Percentiles rank a stretch among this genome's conserved stretches.
These are phyloP conservation scores for Botryotinia convoluta DNA, from an alignment of 2,329 filamentous ascomycete genomes.

Conservation along the genomic window DNA sequence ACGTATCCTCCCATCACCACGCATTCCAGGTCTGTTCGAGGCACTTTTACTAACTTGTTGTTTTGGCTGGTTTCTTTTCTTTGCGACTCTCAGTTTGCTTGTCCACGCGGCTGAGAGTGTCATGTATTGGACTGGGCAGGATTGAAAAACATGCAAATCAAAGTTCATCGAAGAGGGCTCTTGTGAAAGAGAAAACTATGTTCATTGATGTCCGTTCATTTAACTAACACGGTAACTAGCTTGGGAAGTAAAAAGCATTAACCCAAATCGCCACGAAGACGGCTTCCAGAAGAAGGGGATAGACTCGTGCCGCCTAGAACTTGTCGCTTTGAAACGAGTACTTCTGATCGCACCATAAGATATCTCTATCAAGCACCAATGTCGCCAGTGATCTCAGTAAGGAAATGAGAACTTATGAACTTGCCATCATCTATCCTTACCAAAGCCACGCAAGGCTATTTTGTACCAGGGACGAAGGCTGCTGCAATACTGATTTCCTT, in stretches of 20 bases:
- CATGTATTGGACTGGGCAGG: neutral
- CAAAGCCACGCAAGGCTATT: neutral
- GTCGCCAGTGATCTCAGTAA: neutral
- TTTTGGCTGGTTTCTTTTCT: neutral
- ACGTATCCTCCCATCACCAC: neutral
- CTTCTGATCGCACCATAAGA: neutral
- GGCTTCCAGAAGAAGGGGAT: neutral
- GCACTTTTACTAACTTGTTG: neutral
- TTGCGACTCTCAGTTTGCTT: neutral
- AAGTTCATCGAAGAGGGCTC: neutral
- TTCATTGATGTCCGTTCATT: neutral
- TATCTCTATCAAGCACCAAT: neutral
- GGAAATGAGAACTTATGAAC: neutral
- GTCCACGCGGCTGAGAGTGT: neutral
- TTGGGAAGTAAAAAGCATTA: neutral
- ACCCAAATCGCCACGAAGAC: neutral
- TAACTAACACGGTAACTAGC: neutral
- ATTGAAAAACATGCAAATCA: neutral
- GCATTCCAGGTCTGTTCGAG: neutral
- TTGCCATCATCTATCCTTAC: neutral
- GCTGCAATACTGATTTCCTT: conserved; percentile 5
- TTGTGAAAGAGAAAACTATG: neutral
- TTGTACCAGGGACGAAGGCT: conserved; percentile 4
- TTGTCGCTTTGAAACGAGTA: neutral
- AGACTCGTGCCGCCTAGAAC: neutral